phyloP scores from a whole-genome alignment of 1,284 basidiomycete genomes.

The Lentinus polychrous region DNA sequence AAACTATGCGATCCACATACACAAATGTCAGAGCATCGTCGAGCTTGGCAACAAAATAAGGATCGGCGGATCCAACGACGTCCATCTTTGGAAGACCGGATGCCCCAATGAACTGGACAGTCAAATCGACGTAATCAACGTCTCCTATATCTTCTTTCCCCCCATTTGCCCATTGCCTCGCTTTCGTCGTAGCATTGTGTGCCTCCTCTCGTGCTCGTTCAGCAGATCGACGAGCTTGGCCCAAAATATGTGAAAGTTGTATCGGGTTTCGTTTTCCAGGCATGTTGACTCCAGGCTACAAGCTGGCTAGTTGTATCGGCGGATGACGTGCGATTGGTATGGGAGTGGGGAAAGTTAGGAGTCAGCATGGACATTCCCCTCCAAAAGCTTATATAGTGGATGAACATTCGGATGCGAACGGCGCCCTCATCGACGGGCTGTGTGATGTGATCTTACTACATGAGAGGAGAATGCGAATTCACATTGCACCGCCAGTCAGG shows the following conservation, averaged over 20 bases:
- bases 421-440: no score
- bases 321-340: no score
- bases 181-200: constrained; percentile 5
- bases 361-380: no score
- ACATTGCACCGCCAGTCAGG: no score
- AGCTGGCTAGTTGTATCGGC: no score
- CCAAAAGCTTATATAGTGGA: no score
- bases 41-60: constrained; percentile 64
- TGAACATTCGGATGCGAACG: no score
- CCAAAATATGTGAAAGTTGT: constrained; percentile 12
- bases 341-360: no score
- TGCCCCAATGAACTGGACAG: constrained; percentile 64
- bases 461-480: no score
- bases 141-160: constrained; percentile 5
- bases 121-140: constrained; percentile 38
- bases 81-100: constrained; percentile 64
- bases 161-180: constrained; percentile 10
- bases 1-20: constrained; percentile 28
- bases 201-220: constrained; percentile 11
- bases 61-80: constrained; percentile 59
- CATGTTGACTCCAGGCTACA: constrained; percentile 5
- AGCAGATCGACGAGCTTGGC: constrained; percentile 9
- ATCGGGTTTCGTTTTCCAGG: constrained; percentile 14
- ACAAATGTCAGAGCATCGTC: constrained; percentile 57
- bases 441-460: no score